Conservation (phyloP, 78 protist genomes). For the Ministeria vibrans region DNA sequence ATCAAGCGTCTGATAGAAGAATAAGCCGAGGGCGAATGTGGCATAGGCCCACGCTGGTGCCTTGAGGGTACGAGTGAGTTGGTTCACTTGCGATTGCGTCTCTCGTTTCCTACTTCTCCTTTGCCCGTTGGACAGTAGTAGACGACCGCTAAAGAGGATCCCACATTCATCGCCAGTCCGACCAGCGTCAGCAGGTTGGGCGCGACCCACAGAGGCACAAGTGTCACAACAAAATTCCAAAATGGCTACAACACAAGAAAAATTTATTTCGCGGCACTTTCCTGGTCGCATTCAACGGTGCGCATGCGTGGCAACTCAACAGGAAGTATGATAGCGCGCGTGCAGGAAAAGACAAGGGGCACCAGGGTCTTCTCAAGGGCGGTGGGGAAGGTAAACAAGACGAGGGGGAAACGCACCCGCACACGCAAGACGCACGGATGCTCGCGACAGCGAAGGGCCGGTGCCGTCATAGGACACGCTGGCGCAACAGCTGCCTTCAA, state of each 20-base stretch:
- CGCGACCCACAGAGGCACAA: constrained; percentile 26
- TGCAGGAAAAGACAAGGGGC: neutral
- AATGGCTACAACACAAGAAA: constrained; percentile 11
- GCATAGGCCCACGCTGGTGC: constrained; percentile 38
- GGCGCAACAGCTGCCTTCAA: no score
- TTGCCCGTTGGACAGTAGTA: neutral
- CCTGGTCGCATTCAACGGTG: no score
- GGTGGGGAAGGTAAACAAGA: neutral
- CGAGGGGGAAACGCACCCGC: neutral
- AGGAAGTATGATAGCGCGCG: neutral
- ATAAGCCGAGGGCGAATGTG: constrained; percentile 5
- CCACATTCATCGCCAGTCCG: neutral
- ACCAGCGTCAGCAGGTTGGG: constrained; percentile 25
- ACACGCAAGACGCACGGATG: neutral
- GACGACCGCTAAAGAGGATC: neutral
- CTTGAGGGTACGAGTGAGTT: neutral
- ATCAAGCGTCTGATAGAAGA: constrained; percentile 53
- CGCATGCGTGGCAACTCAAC: no score
- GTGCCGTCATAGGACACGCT: no score
- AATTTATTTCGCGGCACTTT: no score
- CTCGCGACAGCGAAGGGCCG: no score
- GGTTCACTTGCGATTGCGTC: neutral
- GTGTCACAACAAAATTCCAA: constrained; percentile 3
- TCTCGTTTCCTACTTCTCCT: neutral
- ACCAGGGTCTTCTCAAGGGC: neutral